Conservation (phyloP, 805 yeast genomes). For the Brettanomyces custersianus region DNA sequence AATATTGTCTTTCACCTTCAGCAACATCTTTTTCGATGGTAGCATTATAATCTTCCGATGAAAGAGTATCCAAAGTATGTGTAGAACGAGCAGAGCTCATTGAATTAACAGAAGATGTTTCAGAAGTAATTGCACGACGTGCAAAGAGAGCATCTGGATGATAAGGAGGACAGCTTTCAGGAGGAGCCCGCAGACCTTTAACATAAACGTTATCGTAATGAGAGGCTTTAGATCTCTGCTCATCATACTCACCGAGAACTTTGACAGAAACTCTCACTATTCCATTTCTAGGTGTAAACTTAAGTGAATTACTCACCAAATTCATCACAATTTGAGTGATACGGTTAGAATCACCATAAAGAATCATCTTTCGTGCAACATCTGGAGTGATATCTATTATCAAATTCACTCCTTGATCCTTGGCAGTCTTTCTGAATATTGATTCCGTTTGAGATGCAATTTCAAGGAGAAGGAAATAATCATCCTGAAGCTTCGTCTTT, state of each 20-base stretch:
- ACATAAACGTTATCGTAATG: conserved; percentile 40
- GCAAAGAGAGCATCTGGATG: conserved; percentile 1
- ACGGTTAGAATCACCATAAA: conserved; percentile 84
- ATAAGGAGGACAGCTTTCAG: conserved; percentile 1
- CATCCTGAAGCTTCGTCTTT: conserved; percentile 72
- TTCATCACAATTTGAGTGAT: conserved; percentile 91
- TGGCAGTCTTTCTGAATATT: conserved; percentile 73
- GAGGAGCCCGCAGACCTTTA: conserved; percentile 13
- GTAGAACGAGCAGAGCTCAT: conserved; percentile 6
- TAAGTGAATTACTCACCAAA: conserved; percentile 79
- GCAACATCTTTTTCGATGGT: conserved; percentile 33
- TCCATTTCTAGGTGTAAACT: conserved; percentile 89
- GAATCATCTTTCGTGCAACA: conserved; percentile 47
- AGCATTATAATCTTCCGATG: conserved; percentile 28
- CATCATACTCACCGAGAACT: conserved; percentile 66
- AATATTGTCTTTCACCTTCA: conserved; percentile 11
- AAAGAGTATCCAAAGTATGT: conserved; percentile 19
- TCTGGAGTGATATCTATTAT: conserved; percentile 57
- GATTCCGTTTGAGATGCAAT: conserved; percentile 79
- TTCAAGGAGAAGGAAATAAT: conserved; percentile 71
- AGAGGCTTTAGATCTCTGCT: conserved; percentile 31
- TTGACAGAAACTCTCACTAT: conserved; percentile 56
- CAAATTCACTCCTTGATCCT: conserved; percentile 66
- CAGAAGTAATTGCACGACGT: background rate
- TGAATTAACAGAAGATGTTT: background rate